Conservation (phyloP, 306 rosid species). For the Sesbania bispinosa region DNA sequence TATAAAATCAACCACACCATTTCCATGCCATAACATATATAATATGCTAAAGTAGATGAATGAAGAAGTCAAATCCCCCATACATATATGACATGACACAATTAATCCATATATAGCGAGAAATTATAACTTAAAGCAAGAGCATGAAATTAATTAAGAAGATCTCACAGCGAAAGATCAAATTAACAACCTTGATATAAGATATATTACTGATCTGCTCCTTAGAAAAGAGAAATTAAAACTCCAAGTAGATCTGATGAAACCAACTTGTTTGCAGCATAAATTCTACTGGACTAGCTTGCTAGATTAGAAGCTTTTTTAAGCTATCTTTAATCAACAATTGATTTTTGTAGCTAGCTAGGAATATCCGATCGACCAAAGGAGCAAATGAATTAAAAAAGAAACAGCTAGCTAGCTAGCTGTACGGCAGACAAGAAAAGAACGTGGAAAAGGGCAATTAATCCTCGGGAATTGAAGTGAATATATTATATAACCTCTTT, state of each 20-base stretch:
- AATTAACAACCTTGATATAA: slow-evolving; percentile 39
- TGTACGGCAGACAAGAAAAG: slow-evolving; percentile 18
- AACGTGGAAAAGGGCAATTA: background rate
- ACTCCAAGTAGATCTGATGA: slow-evolving; percentile 47
- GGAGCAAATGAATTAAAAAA: slow-evolving; percentile 22
- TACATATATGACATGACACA: background rate
- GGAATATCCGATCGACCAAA: slow-evolving; percentile 20
- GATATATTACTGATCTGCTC: background rate
- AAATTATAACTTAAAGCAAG: background rate
- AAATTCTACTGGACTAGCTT: background rate
- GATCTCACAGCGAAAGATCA: background rate
- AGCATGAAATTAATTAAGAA: background rate
- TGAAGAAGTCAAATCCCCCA: background rate
- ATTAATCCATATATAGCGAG: background rate
- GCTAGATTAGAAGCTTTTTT: background rate
- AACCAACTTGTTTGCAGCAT: slow-evolving; percentile 35
- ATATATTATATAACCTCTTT: background rate
- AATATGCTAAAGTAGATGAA: background rate
- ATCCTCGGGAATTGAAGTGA: slow-evolving; percentile 62
- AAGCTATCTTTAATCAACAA: slow-evolving; percentile 14
- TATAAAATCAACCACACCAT: background rate
- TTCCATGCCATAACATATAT: background rate
- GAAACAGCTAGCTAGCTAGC: background rate
- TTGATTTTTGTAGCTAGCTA: too few relatives aligned
- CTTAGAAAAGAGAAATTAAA: background rate